phyloP scores from a whole-genome alignment of 169 alveolate genomes.

The Ichthyophthirius multifiliis region DNA sequence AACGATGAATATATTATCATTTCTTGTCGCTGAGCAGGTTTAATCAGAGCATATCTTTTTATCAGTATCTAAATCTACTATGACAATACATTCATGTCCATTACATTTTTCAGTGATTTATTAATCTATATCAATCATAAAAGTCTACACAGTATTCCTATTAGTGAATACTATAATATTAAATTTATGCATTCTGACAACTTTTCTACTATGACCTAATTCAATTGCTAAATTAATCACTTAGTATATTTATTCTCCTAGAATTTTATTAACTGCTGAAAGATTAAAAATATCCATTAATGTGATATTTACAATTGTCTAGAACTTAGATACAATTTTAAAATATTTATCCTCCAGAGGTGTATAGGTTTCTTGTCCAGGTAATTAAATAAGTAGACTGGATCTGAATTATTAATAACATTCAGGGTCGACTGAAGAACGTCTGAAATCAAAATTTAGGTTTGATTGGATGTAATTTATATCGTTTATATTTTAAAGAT shows the following conservation, averaged over 20 bases:
- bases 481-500: too few relatives aligned
- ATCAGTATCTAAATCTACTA: neutral
- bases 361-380: too few relatives aligned
- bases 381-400: too few relatives aligned
- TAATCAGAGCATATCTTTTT: neutral
- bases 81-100: neutral
- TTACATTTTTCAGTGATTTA: neutral
- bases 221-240: neutral
- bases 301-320: too few relatives aligned
- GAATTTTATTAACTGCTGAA: neutral
- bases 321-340: too few relatives aligned
- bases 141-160: neutral
- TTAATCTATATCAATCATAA: neutral
- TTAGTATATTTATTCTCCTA: neutral
- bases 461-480: too few relatives aligned
- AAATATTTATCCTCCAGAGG: too few relatives aligned
- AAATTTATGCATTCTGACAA: neutral
- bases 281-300: neutral
- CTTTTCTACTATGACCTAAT: neutral
- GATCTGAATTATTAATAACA: too few relatives aligned
- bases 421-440: too few relatives aligned
- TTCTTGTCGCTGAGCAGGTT: neutral
- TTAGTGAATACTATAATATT: neutral
- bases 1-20: neutral
- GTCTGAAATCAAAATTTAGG: too few relatives aligned